Evolutionary conservation across 116 monocot species (phyloP), one percentile per base, ranked within the genome.

Genomic region (Dioscorea cayenensis): DNA sequence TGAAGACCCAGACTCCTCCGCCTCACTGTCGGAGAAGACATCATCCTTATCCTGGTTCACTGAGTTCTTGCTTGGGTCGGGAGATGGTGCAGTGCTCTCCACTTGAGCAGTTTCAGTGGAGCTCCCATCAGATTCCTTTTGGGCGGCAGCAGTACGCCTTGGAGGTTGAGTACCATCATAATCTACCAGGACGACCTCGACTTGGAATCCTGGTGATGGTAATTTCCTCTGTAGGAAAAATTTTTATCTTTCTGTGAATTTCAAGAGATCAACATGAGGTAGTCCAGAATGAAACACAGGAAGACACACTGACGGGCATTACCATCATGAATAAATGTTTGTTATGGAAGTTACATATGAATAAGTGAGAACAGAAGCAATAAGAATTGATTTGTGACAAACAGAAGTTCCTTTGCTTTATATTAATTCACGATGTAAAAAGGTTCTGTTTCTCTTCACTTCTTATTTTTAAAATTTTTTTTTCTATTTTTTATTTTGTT

Each of bases 201-300:
- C 87, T 78, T 94, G 88, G 81, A 99, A 99, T 61, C 94, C 99
- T 49, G 99, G 91, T 59, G 99, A 99, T 5, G 99, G 91, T 10
- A 94, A 72, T 83, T 99, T 99, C 66, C 99, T 86, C 99, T 94
- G 80, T 73, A 84, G 18, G 12, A 70, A 14, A 72, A 76, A 50
- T 37, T n/a, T n/a, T n/a, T 43, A 51, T 25, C 10, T 64, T 28
- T 66, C 13, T 22, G 35, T 29, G 70, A 29, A 28, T 5, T 14
- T 70, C 32, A 9, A 38, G 67, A 52, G 52, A 10, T 14, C 10
- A 13, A 38, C 7, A 9, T 38, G 38, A 38, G 38, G 9, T 6
- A 38, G 38, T 38, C 38, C 38, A 38, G 9, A 38, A 38, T 38
- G 0, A 38, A 6, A 38, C 5, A 38, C 38, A 38, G 0, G 6